phyloP scores from a whole-genome alignment of 2,329 filamentous ascomycete species.

The Aotearoamyces nothofagi region DNA sequence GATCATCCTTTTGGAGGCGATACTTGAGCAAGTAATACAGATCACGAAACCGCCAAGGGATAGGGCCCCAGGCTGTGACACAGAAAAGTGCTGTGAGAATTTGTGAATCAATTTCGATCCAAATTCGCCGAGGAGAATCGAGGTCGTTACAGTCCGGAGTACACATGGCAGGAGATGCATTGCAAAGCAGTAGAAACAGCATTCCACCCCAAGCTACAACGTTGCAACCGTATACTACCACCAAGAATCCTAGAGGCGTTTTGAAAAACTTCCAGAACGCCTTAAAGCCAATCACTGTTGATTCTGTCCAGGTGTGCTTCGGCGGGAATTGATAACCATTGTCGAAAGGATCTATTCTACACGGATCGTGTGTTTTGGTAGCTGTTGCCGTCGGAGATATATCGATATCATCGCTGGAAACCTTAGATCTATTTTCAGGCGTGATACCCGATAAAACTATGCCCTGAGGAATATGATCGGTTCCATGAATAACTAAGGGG shows the following conservation, averaged over 20 bases:
- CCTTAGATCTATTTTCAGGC: not conserved
- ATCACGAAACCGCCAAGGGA: conserved; percentile 74
- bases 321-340: conserved; percentile 54
- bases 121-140: conserved; percentile 61
- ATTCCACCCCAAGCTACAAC: conserved; percentile 84
- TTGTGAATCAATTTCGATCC: conserved; percentile 77
- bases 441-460: no score
- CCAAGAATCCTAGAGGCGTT: conserved; percentile 62
- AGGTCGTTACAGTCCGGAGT: conserved; percentile 53
- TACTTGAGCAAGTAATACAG: conserved; percentile 58
- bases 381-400: conserved; percentile 8
- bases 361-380: conserved; percentile 6
- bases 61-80: conserved; percentile 70
- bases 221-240: conserved; percentile 68
- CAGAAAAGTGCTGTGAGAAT: conserved; percentile 77
- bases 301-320: conserved; percentile 41
- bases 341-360: conserved; percentile 27
- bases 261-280: conserved; percentile 59
- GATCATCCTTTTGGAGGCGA: conserved; percentile 34
- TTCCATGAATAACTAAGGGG: not conserved
- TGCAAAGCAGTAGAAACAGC: conserved; percentile 73
- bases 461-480: not conserved
- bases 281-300: conserved; percentile 38
- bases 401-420: conserved; percentile 8
- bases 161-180: conserved; percentile 62